Percentiles rank a stretch among this genome's conserved stretches.
These are phyloP conservation scores for Emydomyces testavorans DNA, from an alignment of 2,329 filamentous ascomycete species.

Conservation along the genomic window DNA sequence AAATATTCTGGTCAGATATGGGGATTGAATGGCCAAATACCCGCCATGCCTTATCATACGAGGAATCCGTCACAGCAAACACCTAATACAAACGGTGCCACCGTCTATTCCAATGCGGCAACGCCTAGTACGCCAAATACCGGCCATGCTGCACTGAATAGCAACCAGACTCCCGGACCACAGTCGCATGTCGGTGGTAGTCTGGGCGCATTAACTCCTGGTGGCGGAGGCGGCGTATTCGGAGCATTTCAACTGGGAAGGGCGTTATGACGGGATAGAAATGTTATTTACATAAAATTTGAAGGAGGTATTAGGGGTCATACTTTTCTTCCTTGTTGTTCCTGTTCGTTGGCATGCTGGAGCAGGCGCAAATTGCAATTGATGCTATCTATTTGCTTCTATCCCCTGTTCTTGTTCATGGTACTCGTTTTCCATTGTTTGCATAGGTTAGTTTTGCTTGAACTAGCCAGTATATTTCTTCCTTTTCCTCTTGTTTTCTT, in stretches of 20 bases:
- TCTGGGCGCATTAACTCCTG: constrained; percentile 56
- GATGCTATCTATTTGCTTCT: constrained; percentile 13
- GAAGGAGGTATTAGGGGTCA: constrained; percentile 7
- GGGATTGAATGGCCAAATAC: constrained; percentile 68
- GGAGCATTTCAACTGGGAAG: constrained; percentile 48
- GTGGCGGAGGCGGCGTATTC: constrained; percentile 62
- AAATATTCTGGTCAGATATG: constrained; percentile 83
- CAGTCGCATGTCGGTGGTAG: constrained; percentile 40
- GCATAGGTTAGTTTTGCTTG: constrained; percentile 1
- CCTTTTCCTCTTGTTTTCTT: not conserved
- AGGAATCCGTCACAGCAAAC: constrained; percentile 39
- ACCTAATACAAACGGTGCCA: constrained; percentile 44
- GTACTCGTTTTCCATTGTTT: not conserved
- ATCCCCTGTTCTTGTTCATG: constrained; percentile 7
- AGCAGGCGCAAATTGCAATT: constrained; percentile 6
- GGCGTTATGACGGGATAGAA: constrained; percentile 8
- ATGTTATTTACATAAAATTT: constrained; percentile 6
- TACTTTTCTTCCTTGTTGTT: constrained; percentile 1
- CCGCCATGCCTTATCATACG: constrained; percentile 36
- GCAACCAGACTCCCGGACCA: constrained; percentile 31
- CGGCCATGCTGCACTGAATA: constrained; percentile 40
- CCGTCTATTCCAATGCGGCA: constrained; percentile 38
- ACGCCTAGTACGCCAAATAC: constrained; percentile 59
- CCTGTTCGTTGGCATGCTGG: constrained; percentile 15
- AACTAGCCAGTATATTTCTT: not conserved